Percentiles rank a stretch among this genome's conserved stretches.
phyloP scores from a whole-genome alignment of 2,329 filamentous ascomycete genomes.

The Eutypa lata region DNA sequence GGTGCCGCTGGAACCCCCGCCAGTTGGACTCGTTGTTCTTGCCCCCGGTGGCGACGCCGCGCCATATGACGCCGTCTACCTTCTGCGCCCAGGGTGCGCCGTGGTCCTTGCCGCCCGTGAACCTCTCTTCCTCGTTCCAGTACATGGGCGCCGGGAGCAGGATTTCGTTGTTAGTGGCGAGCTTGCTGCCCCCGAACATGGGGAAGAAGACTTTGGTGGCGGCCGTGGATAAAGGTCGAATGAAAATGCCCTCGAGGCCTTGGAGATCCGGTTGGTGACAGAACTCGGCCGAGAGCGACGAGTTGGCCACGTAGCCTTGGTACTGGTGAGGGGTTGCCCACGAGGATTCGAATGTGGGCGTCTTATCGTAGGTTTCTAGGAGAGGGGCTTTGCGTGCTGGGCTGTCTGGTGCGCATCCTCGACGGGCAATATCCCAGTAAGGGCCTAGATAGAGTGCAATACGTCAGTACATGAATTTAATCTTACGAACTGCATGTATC shows the following conservation, averaged over 20 bases:
- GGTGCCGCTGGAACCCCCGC: conserved; percentile 71
- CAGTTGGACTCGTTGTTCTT: conserved; percentile 59
- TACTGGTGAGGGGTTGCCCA: conserved; percentile 47
- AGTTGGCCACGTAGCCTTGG: conserved; percentile 60
- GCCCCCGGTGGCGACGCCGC: conserved; percentile 65
- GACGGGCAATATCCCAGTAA: conserved; percentile 56
- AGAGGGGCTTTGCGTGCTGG: conserved; percentile 49
- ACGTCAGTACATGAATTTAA: conserved; percentile 13
- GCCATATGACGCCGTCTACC: conserved; percentile 54
- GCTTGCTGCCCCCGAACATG: conserved; percentile 67
- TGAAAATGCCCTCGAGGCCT: conserved; percentile 62
- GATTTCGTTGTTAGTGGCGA: conserved; percentile 68
- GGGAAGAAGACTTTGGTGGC: conserved; percentile 59
- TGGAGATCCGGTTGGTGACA: conserved; percentile 65
- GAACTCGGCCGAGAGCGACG: conserved; percentile 56
- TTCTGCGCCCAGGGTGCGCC: conserved; percentile 59
- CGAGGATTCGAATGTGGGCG: conserved; percentile 43
- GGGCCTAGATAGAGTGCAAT: conserved; percentile 32
- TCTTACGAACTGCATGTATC: background rate
- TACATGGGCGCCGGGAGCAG: conserved; percentile 68
- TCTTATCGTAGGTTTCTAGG: conserved; percentile 40
- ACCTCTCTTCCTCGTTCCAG: conserved; percentile 61
- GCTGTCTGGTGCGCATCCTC: conserved; percentile 62
- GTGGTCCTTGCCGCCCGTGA: conserved; percentile 53
- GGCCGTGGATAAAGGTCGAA: conserved; percentile 54